A percentile compares a stretch with the other conserved stretches of the same genome.
Evolutionary conservation across 495 filamentous ascomycete species (phyloP).

Genomic region (Hyaloscypha bicolor): DNA sequence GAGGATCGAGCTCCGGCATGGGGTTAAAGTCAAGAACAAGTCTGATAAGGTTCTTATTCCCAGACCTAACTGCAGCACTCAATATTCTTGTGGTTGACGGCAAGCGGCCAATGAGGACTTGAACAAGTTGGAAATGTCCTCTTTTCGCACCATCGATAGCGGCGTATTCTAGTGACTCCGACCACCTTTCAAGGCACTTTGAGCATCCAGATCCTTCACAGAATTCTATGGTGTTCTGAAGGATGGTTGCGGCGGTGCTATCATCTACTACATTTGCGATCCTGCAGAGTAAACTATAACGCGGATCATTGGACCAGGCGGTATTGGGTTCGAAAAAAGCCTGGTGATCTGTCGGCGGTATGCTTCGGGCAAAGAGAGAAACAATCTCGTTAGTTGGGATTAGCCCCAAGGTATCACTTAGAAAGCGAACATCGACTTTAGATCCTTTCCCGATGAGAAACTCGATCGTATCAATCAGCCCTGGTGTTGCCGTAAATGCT

Average conservation of each 20-base stretch:
- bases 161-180: not conserved
- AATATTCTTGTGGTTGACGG: slow-evolving; percentile 1
- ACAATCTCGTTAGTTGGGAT: not conserved
- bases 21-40: slow-evolving; percentile 6
- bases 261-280: not conserved
- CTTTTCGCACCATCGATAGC: slow-evolving; percentile 5
- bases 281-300: not conserved
- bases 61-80: slow-evolving; percentile 12
- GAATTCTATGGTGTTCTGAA: slow-evolving; percentile 6
- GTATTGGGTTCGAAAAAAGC: not conserved
- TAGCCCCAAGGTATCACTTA: not conserved
- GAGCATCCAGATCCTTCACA: slow-evolving; percentile 13
- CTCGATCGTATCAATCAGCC: not conserved
- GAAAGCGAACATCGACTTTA: not conserved
- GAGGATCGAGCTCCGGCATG: slow-evolving; percentile 13
- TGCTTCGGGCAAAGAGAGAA: not conserved
- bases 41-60: not conserved
- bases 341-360: not conserved
- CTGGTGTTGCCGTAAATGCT: not conserved
- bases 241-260: slow-evolving; percentile 1
- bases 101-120: slow-evolving; percentile 4
- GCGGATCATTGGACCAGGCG: not conserved
- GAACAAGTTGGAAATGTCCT: slow-evolving; percentile 13
- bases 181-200: slow-evolving; percentile 13
- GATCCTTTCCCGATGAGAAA: slow-evolving; percentile 2